A percentile compares a stretch with the other conserved stretches of the same genome.
Evolutionary conservation across 441 rosid genomes (phyloP).

Genomic region (Populus tomentosa): DNA sequence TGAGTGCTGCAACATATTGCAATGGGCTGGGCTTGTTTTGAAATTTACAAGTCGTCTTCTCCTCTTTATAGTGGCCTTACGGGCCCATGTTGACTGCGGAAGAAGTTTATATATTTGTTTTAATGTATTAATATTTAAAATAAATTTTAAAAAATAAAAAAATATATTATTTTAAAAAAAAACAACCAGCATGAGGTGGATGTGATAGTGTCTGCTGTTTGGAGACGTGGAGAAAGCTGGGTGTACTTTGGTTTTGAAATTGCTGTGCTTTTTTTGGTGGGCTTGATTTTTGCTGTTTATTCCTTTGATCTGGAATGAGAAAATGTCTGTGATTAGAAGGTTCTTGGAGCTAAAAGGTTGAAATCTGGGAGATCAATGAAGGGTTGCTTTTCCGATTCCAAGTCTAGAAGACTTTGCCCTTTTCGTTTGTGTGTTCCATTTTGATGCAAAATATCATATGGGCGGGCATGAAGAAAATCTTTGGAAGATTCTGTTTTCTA

Average conservation of each 20-base stretch:
- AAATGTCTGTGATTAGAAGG: background rate
- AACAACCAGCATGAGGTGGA: no score
- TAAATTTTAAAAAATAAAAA: no score
- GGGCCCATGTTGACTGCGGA: background rate
- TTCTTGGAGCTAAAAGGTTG: background rate
- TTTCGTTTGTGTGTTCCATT: no score
- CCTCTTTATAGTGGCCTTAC: no score
- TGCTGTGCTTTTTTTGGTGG: background rate
- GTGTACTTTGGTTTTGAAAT: background rate
- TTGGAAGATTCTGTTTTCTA: background rate
- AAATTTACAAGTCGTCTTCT: background rate
- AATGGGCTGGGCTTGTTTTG: background rate
- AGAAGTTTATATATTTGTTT: background rate
- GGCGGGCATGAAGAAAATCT: no score
- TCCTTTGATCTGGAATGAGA: background rate
- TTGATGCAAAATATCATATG: no score
- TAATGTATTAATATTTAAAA: no score
- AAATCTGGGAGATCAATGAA: no score
- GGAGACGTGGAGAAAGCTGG: background rate
- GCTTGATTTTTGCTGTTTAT: background rate
- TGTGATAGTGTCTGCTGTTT: background rate
- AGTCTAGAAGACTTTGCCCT: no score
- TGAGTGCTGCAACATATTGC: background rate
- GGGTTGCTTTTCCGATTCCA: no score
- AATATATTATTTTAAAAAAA: no score